Base-by-base conservation (phyloP, 345 rosid species). In the Camelina sativa region DNA sequence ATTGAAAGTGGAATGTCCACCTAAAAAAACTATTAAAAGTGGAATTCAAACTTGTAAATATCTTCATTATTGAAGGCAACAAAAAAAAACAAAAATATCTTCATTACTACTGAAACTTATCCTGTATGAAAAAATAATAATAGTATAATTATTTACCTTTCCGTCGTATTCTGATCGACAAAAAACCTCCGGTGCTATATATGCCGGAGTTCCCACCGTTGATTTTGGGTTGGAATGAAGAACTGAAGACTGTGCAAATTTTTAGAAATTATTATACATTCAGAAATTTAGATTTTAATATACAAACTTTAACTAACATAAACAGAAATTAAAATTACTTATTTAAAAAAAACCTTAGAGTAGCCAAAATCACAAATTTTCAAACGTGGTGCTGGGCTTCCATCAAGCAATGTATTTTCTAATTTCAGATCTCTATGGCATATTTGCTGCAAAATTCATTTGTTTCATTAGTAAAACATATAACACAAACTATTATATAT, bases 201-300 rank as follows among this genome's bases (percentile, higher is more conserved):
- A 92, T n/a, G 99, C 98, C 74, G 99, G 99, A 76, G 98, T 96
- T 59, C 99, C 99, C 38, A 96, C 99, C 7, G 97, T 92, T 60
- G 99, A 96, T 81, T 87, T 96, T 3, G 98, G 99, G 78, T 88
- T 91, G 4, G 97, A 96, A 80, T 92, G 97, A 11, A 92, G 87
- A 80, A 95, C 83, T 6, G 94, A 86, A 61, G 99, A 95, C 98
- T 92, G 83, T 46, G 46, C 13, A 25, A 2, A 12, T 4, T 4
- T 5, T 25, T 9, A 23, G 4, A 35, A 34, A 46, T 11, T 25
- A 54, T 32, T 55, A 34, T 32, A 22, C 23, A 47, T 56, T 65
- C 5, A 16, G 5, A n/a, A 37, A 65, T 11, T 13, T 5, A 11
- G 2, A 34, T 44, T 34, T 54, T 4, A 17, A 15, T 10, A 3